Conservation (phyloP, 2,329 filamentous ascomycete species). For the Knufia fluminis region DNA sequence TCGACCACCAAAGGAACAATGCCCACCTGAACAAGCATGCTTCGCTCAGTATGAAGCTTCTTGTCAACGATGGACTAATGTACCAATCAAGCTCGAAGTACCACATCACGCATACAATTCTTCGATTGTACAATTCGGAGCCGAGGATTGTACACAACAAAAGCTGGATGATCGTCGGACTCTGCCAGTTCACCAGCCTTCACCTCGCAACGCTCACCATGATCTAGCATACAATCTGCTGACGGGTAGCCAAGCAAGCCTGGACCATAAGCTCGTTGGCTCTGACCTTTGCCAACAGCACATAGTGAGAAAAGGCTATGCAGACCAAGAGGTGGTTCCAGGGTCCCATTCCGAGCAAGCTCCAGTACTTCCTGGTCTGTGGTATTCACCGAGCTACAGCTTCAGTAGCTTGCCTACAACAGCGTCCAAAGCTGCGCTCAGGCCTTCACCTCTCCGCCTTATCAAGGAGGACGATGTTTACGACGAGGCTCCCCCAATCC, state of each 20-base stretch:
- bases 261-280: not conserved
- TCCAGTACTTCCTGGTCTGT: not conserved
- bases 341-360: too few relatives aligned
- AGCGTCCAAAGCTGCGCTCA: not conserved
- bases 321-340: too few relatives aligned
- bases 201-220: not conserved
- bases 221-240: not conserved
- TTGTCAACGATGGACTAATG: not conserved
- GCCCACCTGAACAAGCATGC: not conserved
- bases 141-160: not conserved
- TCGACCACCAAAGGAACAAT: not conserved
- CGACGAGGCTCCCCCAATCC: not conserved
- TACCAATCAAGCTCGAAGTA: too few relatives aligned
- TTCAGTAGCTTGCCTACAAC: slow-evolving; percentile 1
- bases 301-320: not conserved
- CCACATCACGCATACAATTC: not conserved
- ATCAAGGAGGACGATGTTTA: not conserved
- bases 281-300: not conserved
- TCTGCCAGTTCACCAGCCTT: too few relatives aligned
- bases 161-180: not conserved
- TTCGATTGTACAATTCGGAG: not conserved
- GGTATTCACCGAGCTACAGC: not conserved
- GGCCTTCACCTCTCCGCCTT: not conserved
- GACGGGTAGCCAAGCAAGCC: not conserved
- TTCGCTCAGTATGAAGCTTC: not conserved